phyloP scores from a whole-genome alignment of 2,329 filamentous ascomycete species.

The Alternaria viburni region DNA sequence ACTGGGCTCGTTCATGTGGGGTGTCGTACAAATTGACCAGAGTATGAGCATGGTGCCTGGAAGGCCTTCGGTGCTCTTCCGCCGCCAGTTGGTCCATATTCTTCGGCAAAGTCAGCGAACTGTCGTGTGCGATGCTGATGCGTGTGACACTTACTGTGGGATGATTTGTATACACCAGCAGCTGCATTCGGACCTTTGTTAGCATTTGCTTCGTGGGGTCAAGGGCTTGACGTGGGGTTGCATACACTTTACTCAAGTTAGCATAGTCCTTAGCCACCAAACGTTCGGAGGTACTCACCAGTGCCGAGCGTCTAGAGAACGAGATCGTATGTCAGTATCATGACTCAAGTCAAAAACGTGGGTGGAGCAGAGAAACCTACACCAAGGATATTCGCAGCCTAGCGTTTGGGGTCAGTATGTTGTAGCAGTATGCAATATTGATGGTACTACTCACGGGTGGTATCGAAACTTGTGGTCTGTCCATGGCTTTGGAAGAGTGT shows the following conservation, averaged over 20 bases:
- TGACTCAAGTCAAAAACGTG: background rate
- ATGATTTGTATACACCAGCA: conserved; percentile 53
- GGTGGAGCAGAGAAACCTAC: conserved; percentile 30
- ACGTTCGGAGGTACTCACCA: conserved; percentile 28
- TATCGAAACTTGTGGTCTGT: conserved; percentile 43
- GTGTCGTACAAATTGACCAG: conserved; percentile 61
- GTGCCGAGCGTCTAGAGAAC: conserved; percentile 47
- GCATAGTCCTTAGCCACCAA: conserved; percentile 3
- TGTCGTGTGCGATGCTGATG: background rate
- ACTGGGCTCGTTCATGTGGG: background rate
- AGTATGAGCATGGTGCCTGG: conserved; percentile 67
- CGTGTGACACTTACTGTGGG: conserved; percentile 40
- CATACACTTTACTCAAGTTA: conserved; percentile 34
- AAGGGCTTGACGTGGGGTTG: background rate
- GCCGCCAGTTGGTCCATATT: conserved; percentile 68
- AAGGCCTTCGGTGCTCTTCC: conserved; percentile 67
- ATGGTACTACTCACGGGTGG: conserved; percentile 33
- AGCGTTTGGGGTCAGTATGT: conserved; percentile 27
- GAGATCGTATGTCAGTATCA: conserved; percentile 18
- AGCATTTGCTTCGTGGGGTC: conserved; percentile 13
- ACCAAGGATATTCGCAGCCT: conserved; percentile 50
- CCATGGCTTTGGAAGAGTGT: conserved; percentile 20
- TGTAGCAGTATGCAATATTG: background rate
- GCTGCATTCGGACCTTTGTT: conserved; percentile 28
- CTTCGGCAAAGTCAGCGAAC: conserved; percentile 26